Percentiles rank a stretch among this genome's conserved stretches.
Evolutionary conservation across 192 early-diverging fungal species (phyloP).

Genomic region (Coemansia sp.): DNA sequence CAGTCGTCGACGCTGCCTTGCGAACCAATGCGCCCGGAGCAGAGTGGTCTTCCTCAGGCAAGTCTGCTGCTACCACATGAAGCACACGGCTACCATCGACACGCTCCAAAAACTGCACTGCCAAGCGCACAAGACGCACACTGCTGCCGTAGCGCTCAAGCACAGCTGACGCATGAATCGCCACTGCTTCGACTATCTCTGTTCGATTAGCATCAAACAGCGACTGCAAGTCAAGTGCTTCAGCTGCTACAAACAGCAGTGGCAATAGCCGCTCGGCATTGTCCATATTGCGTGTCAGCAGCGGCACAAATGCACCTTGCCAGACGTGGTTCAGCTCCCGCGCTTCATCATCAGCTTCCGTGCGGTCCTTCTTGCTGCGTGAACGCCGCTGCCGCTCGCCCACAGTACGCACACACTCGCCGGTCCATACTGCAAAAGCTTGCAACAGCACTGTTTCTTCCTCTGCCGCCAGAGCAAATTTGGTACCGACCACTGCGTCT

Average conservation of each 20-base stretch:
- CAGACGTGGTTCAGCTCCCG: conserved; percentile 17
- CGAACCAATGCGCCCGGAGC: conserved; percentile 14
- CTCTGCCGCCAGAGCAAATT: conserved; percentile 19
- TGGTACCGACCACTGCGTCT: not conserved
- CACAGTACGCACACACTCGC: conserved; percentile 11
- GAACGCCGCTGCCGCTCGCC: conserved; percentile 19
- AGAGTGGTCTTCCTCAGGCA: not conserved
- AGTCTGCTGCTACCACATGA: not conserved
- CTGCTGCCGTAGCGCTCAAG: conserved; percentile 35
- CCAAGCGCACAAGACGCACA: conserved; percentile 28
- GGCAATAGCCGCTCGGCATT: conserved; percentile 21
- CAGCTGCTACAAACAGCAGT: conserved; percentile 23
- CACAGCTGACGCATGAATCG: conserved; percentile 9
- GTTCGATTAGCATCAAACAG: conserved; percentile 39
- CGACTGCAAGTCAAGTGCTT: conserved; percentile 37
- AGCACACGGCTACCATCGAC: conserved; percentile 36
- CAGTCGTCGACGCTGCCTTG: conserved; percentile 17
- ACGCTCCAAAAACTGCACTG: conserved; percentile 27
- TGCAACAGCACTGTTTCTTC: conserved; percentile 46
- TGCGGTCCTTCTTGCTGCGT: conserved; percentile 28
- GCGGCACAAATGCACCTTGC: conserved; percentile 26
- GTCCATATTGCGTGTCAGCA: conserved; percentile 39
- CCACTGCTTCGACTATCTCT: conserved; percentile 9
- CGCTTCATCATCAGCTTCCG: conserved; percentile 17
- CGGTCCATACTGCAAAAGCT: conserved; percentile 29